Conservation (phyloP, 2,329 filamentous ascomycete genomes). For the Hypomyces rosellus region DNA sequence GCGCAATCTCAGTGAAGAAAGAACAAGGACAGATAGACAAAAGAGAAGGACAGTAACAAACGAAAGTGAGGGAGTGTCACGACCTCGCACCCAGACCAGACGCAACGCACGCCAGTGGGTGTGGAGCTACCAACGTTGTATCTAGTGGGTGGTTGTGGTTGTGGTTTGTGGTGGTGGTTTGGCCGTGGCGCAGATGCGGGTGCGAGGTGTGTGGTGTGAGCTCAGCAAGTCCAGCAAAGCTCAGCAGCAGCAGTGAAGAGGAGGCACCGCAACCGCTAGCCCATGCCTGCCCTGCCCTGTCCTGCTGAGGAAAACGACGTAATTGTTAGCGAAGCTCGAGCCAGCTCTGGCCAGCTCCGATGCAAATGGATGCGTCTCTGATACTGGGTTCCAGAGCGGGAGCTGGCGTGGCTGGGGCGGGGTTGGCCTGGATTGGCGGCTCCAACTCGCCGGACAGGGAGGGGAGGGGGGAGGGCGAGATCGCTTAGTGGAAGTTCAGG, state of each 20-base stretch:
- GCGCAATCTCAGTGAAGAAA: constrained; percentile 6
- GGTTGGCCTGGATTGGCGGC: no score
- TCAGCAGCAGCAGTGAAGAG: not conserved
- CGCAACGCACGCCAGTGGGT: not conserved
- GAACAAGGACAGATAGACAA: not conserved
- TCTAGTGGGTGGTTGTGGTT: not conserved
- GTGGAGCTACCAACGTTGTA: constrained; percentile 5
- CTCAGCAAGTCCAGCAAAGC: not conserved
- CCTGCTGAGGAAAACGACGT: not conserved
- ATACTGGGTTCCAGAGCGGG: no score
- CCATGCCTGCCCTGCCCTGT: not conserved
- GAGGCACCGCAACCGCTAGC: not conserved
- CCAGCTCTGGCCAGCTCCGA: not conserved
- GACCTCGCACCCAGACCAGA: not conserved
- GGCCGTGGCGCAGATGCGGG: constrained; percentile 6
- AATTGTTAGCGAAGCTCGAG: not conserved
- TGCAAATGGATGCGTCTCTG: no score
- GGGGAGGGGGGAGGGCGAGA: no score
- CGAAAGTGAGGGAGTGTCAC: constrained; percentile 1
- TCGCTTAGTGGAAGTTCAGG: no score
- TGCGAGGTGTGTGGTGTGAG: not conserved
- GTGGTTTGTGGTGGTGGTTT: not conserved
- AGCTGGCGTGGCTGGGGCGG: no score
- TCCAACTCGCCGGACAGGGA: no score
- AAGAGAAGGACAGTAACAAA: constrained; percentile 1